Base-by-base conservation (phyloP, 305 asterid genomes). In the Fraxinus greggii region DNA sequence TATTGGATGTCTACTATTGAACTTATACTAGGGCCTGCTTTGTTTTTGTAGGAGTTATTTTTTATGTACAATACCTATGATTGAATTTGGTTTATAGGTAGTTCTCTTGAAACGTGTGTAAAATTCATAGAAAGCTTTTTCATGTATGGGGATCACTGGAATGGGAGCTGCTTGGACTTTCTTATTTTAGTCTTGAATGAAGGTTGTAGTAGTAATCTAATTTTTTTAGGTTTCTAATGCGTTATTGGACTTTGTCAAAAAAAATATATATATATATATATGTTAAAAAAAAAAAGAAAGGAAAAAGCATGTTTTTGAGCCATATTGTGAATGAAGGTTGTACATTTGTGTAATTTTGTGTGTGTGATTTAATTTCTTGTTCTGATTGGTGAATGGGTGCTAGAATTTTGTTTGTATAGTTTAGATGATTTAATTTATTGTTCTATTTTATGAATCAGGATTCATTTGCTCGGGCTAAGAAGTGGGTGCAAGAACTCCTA, bases 401-500 rank as follows among this genome's bases (percentile, higher is more conserved):
- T 87, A 54, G 90, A 86, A 84, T 84, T 87, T 63, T 76, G 35
- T 70, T 80, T 73, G 63, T 65, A 78, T 40, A 51, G 10, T 69
- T 21, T 78, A 76, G 17, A 38, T 83, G n/a, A 26, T 82, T 26
- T 77, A 75, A 23, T 40, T 65, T 72, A 23, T 63, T 36, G 24
- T 33, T 76, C 38, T 79, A 72, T 61, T 82, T 86, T 82, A 51
- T 79, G 61, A 61, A 61, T 75, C 80, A 95, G 98, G 98, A 95
- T 81, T 95, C 98, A 0, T 95, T 91, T 88, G 78, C 85, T 72
- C 88, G 91, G 83, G 98, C 98, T 40, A 95, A 95, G 91, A 95
- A 95, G 85, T 95, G 98, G 98, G 98, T 95, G 86, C 97, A 93
- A 88, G 98, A 93, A 89, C 89, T 95, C 79, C 98, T 93, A 84